A percentile compares a stretch with the other conserved stretches of the same genome.
phyloP scores from a whole-genome alignment of 495 filamentous ascomycete genomes.

The Saxophila tyrrhenica region DNA sequence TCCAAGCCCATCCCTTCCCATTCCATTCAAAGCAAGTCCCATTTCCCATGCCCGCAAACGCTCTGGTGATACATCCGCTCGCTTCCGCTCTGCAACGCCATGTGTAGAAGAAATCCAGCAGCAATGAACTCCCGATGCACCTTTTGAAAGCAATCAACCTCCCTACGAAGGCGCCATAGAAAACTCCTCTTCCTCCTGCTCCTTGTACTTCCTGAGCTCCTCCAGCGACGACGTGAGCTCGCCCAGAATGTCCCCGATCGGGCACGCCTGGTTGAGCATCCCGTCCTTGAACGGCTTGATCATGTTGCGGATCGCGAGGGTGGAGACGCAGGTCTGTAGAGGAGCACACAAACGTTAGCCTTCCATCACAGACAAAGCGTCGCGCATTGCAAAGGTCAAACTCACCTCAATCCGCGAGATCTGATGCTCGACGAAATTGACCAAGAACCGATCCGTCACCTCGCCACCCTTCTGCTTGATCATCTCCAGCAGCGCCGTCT shows the following conservation, averaged over 20 bases:
- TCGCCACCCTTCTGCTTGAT: slow-evolving; percentile 78
- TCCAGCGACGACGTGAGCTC: slow-evolving; percentile 25
- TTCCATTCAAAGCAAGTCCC: no score
- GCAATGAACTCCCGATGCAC: not conserved
- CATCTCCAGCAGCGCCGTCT: slow-evolving; percentile 67
- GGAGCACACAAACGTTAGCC: not conserved
- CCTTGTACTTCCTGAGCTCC: slow-evolving; percentile 26
- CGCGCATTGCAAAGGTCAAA: slow-evolving; percentile 11
- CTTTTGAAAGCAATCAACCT: not conserved
- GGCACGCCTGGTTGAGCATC: slow-evolving; percentile 29
- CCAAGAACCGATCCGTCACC: slow-evolving; percentile 70
- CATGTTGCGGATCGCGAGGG: slow-evolving; percentile 33
- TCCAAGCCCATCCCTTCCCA: not conserved
- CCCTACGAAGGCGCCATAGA: slow-evolving; percentile 16
- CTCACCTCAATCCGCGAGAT: slow-evolving; percentile 89
- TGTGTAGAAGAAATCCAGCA: not conserved
- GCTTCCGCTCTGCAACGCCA: not conserved
- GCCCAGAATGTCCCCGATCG: slow-evolving; percentile 30
- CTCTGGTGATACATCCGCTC: not conserved
- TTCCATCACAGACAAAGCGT: not conserved
- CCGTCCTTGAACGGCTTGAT: slow-evolving; percentile 28
- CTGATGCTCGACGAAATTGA: slow-evolving; percentile 86
- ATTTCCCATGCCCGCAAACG: not conserved
- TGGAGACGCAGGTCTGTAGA: slow-evolving; percentile 30
- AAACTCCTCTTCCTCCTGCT: slow-evolving; percentile 17